Conservation (phyloP, 768 basidiomycete genomes). For the Boletus rufocinnamomeus region DNA sequence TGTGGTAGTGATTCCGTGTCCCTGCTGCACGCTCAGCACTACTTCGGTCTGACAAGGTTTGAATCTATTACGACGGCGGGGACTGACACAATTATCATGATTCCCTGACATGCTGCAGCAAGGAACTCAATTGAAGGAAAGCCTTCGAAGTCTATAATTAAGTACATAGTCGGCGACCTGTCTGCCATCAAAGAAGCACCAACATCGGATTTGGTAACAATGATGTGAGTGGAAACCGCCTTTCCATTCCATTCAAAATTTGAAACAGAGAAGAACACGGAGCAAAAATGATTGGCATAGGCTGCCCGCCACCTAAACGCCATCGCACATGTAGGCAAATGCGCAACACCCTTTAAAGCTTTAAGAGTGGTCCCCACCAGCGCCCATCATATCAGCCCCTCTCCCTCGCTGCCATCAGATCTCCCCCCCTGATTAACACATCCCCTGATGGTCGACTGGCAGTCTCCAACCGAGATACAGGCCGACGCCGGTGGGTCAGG, state of each 20-base stretch:
- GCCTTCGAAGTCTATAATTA: not conserved
- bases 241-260: conserved; percentile 7
- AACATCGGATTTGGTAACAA: conserved; percentile 8
- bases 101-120: not conserved
- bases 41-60: not conserved
- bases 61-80: not conserved
- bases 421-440: conserved; percentile 6
- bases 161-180: not conserved
- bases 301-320: conserved; percentile 21
- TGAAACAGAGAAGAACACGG: not conserved
- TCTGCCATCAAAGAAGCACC: conserved; percentile 16
- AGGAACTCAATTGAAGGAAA: not conserved
- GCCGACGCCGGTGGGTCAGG: conserved; percentile 46
- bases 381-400: not conserved
- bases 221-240: conserved; percentile 6
- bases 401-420: conserved; percentile 1
- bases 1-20: not conserved
- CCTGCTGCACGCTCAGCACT: not conserved
- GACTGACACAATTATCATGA: not conserved
- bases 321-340: conserved; percentile 17
- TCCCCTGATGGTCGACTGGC: conserved; percentile 57
- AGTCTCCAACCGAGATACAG: conserved; percentile 46
- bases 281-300: conserved; percentile 9
- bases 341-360: conserved; percentile 1
- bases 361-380: conserved; percentile 6